A percentile compares a stretch with the other conserved stretches of the same genome.
Conservation (phyloP, 2,329 filamentous ascomycete species). For the Apiospora sp. region DNA sequence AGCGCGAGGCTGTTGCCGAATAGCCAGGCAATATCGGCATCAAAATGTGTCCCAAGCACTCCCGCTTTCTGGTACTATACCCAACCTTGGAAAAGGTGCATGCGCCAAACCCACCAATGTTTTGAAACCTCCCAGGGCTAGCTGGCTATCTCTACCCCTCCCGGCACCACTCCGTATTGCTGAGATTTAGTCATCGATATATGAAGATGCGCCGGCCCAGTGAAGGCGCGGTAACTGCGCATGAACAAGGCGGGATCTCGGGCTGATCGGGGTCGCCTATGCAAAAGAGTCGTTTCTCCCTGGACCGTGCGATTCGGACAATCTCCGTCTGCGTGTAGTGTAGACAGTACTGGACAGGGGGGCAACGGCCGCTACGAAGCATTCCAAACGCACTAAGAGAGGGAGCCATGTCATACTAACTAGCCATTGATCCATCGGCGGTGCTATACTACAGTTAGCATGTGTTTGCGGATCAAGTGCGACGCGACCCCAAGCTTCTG, state of each 20-base stretch:
- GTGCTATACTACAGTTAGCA: constrained; percentile 14
- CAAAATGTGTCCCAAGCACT: constrained; percentile 3
- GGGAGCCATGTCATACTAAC: constrained; percentile 13
- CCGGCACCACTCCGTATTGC: neutral
- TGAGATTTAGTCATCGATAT: constrained; percentile 4
- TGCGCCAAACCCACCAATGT: constrained; percentile 4
- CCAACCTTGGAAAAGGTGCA: neutral
- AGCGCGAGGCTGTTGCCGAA: constrained; percentile 5
- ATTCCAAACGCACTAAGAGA: constrained; percentile 18
- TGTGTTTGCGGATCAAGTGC: constrained; percentile 18
- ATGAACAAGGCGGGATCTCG: constrained; percentile 14
- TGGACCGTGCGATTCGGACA: constrained; percentile 21
- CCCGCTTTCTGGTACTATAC: constrained; percentile 9
- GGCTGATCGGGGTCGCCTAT: constrained; percentile 21
- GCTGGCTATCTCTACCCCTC: neutral
- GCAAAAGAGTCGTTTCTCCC: neutral
- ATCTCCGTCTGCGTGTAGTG: constrained; percentile 19
- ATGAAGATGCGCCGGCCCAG: constrained; percentile 4
- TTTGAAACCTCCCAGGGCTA: constrained; percentile 15
- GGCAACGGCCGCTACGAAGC: constrained; percentile 19
- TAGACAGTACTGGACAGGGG: neutral
- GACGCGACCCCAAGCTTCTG: constrained; percentile 3
- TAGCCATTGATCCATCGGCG: neutral
- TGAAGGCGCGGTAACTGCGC: constrained; percentile 4
- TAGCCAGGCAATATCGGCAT: neutral